Base-by-base conservation (phyloP, 306 rosid species). In the Amphicarpaea edgeworthii region DNA sequence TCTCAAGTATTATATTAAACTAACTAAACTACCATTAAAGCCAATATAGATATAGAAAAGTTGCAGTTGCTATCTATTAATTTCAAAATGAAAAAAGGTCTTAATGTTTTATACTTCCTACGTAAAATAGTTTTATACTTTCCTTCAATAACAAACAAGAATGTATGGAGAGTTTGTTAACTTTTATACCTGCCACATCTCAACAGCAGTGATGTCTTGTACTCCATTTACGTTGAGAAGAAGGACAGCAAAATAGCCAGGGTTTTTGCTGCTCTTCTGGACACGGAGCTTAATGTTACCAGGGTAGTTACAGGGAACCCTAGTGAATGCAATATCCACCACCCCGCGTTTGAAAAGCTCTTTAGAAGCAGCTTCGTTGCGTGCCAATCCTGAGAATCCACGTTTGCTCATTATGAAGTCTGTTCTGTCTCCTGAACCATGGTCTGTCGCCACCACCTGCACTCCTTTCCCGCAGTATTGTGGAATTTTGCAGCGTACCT, bases 201-300 rank as follows among this genome's bases (percentile, higher is more conserved):
- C 83, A 9, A 86, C 83, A 15, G 85, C 80, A 1, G 72, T 77
- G 87, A 91, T 71, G 24, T 94, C 96, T 6, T 81, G 66, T 69
- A 41, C 21, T 51, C 98, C 98, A 8, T 41, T 84, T 0, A 85
- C 90, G 49, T 90, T 70, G 28, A 82, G 70, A 37, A 85, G 1
- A 1, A 61, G 19, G 0, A 90, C 12, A 8, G 97, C 90, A 28
- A 92, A 75, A 78, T 94, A 94, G 0, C 23, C n/a, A 0, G 98
- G 98, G 60, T 9, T 75, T 1, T 7, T 77, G 84, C 97, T 94
- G 1, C 82, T 51, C 47, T 88, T 91, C 5, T 88, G 77, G 54
- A 94, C 83, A 57, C 76, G 84, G 53, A 80, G 28, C 43, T 51
- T 49, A 4, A 91, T 40, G 70, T 85, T 81, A 40, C 77, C 78